These are phyloP conservation scores for Aspergillus nidulans DNA, from an alignment of 495 filamentous ascomycete species.

Conservation along the genomic window DNA sequence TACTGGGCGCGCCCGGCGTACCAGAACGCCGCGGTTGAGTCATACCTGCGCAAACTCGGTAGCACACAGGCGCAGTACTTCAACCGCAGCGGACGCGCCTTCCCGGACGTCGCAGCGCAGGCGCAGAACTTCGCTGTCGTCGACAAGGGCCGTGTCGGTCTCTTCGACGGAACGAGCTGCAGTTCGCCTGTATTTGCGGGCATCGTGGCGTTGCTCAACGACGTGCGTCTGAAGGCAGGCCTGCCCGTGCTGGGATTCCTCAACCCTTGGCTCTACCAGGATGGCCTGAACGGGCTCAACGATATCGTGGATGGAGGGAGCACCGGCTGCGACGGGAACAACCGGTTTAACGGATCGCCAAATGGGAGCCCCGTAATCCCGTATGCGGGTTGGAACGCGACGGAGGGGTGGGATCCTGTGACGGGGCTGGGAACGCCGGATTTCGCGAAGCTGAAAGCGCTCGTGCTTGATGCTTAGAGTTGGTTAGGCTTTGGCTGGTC, in stretches of 20 bases:
- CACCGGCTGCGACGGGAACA: constrained; percentile 53
- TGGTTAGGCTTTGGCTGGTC: too few relatives aligned
- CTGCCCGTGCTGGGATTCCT: constrained; percentile 63
- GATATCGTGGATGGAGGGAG: constrained; percentile 60
- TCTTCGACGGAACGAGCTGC: constrained; percentile 62
- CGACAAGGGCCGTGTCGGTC: constrained; percentile 44
- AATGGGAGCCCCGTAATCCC: constrained; percentile 38
- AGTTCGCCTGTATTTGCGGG: constrained; percentile 59
- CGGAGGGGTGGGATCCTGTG: constrained; percentile 58
- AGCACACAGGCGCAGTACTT: constrained; percentile 45
- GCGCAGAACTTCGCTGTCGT: constrained; percentile 49
- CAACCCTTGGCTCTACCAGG: constrained; percentile 69
- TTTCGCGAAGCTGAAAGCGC: constrained; percentile 35
- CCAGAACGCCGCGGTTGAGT: constrained; percentile 53
- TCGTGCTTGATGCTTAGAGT: constrained; percentile 16
- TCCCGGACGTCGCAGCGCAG: constrained; percentile 71
- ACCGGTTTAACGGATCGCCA: constrained; percentile 34
- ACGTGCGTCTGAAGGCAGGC: constrained; percentile 53
- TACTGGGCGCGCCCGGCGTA: constrained; percentile 57
- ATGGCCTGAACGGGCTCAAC: constrained; percentile 49
- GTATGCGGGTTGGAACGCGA: constrained; percentile 48
- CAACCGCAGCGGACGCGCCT: constrained; percentile 61
- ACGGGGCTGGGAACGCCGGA: constrained; percentile 56
- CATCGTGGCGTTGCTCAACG: constrained; percentile 63
- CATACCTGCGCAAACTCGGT: constrained; percentile 52